Conservation (phyloP, 371 early-diverging fungal species). For the Mucor circinelloides region DNA sequence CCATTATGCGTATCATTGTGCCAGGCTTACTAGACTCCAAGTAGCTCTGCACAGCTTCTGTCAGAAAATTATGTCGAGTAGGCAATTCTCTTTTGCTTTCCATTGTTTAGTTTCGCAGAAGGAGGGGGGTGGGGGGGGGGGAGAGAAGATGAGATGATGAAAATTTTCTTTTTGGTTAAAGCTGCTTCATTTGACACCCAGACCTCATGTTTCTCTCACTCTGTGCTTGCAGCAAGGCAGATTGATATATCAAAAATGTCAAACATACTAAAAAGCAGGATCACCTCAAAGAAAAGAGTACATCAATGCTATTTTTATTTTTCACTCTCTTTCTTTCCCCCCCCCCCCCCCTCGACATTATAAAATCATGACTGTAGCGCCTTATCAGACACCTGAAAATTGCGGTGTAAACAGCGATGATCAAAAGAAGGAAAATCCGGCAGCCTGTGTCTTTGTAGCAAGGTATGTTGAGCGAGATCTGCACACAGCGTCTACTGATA, state of each 20-base stretch:
- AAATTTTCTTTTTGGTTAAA: not conserved
- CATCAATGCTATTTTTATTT: not conserved
- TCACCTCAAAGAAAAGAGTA: not conserved
- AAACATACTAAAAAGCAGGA: not conserved
- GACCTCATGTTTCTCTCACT: not conserved
- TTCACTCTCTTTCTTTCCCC: not conserved
- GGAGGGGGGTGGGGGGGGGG: too few relatives aligned
- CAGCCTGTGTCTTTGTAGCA: conserved; percentile 62
- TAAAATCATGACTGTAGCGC: not conserved
- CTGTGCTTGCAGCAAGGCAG: not conserved
- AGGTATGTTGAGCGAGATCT: conserved; percentile 26
- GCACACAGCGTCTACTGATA: not conserved
- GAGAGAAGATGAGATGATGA: not conserved
- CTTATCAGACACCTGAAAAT: not conserved
- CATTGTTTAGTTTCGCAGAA: not conserved
- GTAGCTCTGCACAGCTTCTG: conserved; percentile 25
- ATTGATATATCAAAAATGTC: conserved; percentile 1
- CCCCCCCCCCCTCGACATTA: too few relatives aligned
- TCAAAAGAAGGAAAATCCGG: conserved; percentile 40
- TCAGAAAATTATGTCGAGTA: conserved; percentile 29
- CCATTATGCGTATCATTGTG: not conserved
- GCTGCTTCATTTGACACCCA: not conserved
- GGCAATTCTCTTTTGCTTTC: conserved; percentile 21
- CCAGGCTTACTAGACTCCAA: conserved; percentile 23
- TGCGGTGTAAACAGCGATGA: not conserved